These are phyloP conservation scores for Alternaria gansuensis DNA, from an alignment of 2,329 filamentous ascomycete genomes.

Conservation along the genomic window DNA sequence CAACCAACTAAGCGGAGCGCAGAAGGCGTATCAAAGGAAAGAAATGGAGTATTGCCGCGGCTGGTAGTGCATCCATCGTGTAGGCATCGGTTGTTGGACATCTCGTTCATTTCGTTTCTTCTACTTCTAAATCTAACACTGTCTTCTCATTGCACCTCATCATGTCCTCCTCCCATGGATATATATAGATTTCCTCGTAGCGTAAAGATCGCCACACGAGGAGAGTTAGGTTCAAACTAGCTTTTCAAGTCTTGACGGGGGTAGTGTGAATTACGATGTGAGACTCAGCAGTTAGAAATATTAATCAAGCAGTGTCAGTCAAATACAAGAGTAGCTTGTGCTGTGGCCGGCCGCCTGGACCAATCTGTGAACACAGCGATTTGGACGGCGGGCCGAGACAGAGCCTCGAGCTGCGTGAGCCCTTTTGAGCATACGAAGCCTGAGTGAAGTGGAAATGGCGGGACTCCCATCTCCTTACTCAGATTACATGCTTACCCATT, in stretches of 20 bases:
- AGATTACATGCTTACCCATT: conserved; percentile 65
- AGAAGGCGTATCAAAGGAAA: not conserved
- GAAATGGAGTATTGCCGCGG: not conserved
- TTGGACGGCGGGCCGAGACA: not conserved
- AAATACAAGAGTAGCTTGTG: conserved; percentile 2
- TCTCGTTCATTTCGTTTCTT: not conserved
- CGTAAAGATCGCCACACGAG: not conserved
- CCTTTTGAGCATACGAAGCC: not conserved
- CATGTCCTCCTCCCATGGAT: not conserved
- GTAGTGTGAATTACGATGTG: not conserved
- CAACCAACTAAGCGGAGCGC: not conserved
- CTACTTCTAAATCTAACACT: not conserved
- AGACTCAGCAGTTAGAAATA: not conserved
- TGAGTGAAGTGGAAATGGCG: not conserved
- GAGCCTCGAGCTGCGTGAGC: not conserved
- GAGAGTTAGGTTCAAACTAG: not conserved
- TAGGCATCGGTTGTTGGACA: not conserved
- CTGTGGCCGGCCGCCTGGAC: not conserved
- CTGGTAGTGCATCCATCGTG: not conserved
- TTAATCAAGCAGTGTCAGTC: not conserved
- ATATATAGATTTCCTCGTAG: not conserved
- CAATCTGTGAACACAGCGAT: not conserved
- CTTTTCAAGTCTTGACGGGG: not conserved
- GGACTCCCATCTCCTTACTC: not conserved
- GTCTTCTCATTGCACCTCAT: not conserved